These are phyloP conservation scores for Malbranchea zuffiana DNA, from an alignment of 2,329 filamentous ascomycete genomes.

Conservation along the genomic window DNA sequence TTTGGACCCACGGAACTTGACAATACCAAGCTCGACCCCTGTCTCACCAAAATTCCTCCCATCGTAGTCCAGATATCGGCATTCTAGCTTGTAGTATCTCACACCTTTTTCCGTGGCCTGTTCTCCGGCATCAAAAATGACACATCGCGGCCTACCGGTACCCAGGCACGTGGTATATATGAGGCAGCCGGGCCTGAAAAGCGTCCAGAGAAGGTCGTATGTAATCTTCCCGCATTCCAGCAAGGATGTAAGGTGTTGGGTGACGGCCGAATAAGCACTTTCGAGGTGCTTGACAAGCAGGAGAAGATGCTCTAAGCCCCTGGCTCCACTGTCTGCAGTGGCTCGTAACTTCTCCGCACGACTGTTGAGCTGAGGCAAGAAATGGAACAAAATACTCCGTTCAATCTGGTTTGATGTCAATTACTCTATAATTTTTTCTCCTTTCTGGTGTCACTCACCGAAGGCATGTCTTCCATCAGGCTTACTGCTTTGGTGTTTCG, in stretches of 20 bases:
- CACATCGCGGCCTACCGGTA: constrained; percentile 19
- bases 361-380: constrained; percentile 17
- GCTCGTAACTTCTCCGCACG: constrained; percentile 6
- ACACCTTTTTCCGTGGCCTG: too few species aligned
- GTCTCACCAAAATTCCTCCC: constrained; percentile 19
- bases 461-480: constrained; percentile 24
- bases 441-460: constrained; percentile 14
- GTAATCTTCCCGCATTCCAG: constrained; percentile 23
- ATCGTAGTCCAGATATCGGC: constrained; percentile 26
- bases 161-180: constrained; percentile 21
- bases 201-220: constrained; percentile 27
- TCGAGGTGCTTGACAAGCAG: constrained; percentile 23
- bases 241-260: constrained; percentile 20
- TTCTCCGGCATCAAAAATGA: too few species aligned
- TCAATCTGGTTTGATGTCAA: constrained; percentile 9
- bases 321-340: too few species aligned
- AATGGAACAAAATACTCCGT: constrained; percentile 19
- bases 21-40: constrained; percentile 18
- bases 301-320: constrained; percentile 15
- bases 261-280: constrained; percentile 17
- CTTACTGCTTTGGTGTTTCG: constrained; percentile 22
- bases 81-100: too few species aligned
- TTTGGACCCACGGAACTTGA: constrained; percentile 21
- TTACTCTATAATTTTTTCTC: constrained; percentile 1
- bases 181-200: constrained; percentile 27